Base-by-base conservation (phyloP, 768 basidiomycete species). In the Psilocybe sp. region DNA sequence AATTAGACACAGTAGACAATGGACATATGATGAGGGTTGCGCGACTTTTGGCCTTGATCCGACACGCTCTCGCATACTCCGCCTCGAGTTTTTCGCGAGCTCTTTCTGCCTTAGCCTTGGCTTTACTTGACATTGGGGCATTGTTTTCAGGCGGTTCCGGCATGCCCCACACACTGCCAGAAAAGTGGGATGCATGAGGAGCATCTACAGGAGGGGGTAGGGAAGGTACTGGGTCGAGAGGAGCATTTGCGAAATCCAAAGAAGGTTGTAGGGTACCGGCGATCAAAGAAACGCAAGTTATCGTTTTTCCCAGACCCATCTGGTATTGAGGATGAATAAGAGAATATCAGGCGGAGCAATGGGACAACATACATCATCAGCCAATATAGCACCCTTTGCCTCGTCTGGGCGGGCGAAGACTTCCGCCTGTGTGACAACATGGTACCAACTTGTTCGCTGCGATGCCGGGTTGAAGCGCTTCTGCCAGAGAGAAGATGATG, bases 251-350 rank as follows among this genome's bases (percentile, higher is more conserved):
- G 67, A 94, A 95, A 33, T 68, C 68, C 16, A 69, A 73, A 10
- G 97, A 89, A 0, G 87, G 77, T 44, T 64, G 58, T 12, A 95
- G 75, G 1, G 97, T 98, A 23, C 89, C 81, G 10, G 92, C 94
- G 44, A 99, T 87, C 44, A 99, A 78, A 13, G 96, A 90, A 19
- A 98, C 90, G 53, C 95, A 92, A 28, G 93, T 91, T 46, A 98
- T 93, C 0, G 96, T 98, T 70, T 98, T 98, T 14, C 96, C 96
- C 23, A 99, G 81, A 58, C 96, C 96, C 95, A 97, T 98, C 94
- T 97, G 46, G 55, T 44, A 44, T 51, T 48, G 10, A 23, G 34
- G 42, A 39, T 42, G 37, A 40, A 35, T 46, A 44, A 52, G n/a
- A 40, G n/a, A 51, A 42, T 14, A 39, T n/a, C 28, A 44, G 40